Percentiles rank a stretch among this genome's conserved stretches.
phyloP scores from a whole-genome alignment of 164 flowering plant genomes.

The Vitis labrusca region DNA sequence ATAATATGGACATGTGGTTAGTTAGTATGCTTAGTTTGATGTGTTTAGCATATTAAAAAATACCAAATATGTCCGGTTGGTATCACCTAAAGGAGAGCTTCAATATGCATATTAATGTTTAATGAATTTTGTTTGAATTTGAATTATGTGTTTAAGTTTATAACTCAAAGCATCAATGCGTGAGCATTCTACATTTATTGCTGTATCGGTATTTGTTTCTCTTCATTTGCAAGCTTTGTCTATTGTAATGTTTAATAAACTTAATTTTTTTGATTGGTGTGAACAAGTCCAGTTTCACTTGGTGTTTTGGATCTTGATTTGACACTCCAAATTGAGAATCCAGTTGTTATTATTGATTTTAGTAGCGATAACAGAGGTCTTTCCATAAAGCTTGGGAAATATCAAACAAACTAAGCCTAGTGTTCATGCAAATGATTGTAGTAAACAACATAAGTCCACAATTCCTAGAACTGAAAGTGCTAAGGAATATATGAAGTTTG shows the following conservation, averaged over 20 bases:
- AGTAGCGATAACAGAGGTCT: neutral
- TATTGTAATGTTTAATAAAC: neutral
- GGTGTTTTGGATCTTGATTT: neutral
- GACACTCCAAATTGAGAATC: neutral
- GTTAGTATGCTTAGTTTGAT: no score
- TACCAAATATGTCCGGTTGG: no score
- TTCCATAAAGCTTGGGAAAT: no score
- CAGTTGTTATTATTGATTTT: neutral
- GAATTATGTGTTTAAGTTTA: neutral
- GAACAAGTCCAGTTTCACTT: neutral
- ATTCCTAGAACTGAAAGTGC: neutral
- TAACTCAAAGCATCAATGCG: neutral
- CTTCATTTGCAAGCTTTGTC: neutral
- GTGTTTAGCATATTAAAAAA: no score
- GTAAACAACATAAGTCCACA: neutral
- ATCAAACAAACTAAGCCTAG: neutral
- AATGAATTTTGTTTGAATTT: neutral
- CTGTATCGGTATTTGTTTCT: neutral
- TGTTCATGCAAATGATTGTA: neutral
- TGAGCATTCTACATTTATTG: neutral
- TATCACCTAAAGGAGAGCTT: neutral
- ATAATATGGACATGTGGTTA: no score
- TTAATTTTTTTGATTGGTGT: neutral
- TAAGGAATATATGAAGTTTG: neutral
- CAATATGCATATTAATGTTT: neutral